Base-by-base conservation (phyloP, 2,329 filamentous ascomycete genomes). In the Ophiostoma sp. region DNA sequence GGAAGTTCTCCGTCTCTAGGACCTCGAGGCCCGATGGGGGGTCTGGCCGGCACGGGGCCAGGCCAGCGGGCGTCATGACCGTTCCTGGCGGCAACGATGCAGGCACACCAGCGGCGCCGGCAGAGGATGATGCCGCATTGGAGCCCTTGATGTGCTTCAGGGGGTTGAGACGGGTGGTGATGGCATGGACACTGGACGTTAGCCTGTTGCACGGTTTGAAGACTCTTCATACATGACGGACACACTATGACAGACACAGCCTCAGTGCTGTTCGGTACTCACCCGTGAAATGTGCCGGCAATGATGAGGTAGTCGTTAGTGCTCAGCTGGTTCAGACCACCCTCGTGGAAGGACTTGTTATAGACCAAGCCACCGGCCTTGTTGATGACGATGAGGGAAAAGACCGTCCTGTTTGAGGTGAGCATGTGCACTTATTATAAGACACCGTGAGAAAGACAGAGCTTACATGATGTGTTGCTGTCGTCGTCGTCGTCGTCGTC, bases 261-360 rank as follows among this genome's bases (percentile, higher is more conserved):
- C 6, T 17, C 44, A 17, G 17, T 7, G 44, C 44, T 44, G 36
- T 11, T 39, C 36, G 10, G 36, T 20, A 76, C 81, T 73, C 82
- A 94, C 92, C 93, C 95, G 78, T 99, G 95, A 80, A 99, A 99
- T 69, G 95, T 99, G 71, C 95, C 95, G 7, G 95, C 95, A 36
- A 99, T 88, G 75, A 98, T 94, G 41, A 99, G 90, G 78, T 96
- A 96, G 84, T 99, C 95, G 79, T 99, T 99, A 75, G 92, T 94
- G 75, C 88, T 92, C 75, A 99, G 89, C 79, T 94, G 93, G 79
- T 92, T 91, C 72, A 99, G 86, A 65, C 87, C 92, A 72, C 88
- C 91, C 62, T 94, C 88, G 76, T 94, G 89, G 80, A 99, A 98
- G 77, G 93, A 92, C 76, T 93, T 92, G 81, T 98, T 94, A 84